phyloP scores from a whole-genome alignment of 495 filamentous ascomycete genomes.

The Tuber borchii region DNA sequence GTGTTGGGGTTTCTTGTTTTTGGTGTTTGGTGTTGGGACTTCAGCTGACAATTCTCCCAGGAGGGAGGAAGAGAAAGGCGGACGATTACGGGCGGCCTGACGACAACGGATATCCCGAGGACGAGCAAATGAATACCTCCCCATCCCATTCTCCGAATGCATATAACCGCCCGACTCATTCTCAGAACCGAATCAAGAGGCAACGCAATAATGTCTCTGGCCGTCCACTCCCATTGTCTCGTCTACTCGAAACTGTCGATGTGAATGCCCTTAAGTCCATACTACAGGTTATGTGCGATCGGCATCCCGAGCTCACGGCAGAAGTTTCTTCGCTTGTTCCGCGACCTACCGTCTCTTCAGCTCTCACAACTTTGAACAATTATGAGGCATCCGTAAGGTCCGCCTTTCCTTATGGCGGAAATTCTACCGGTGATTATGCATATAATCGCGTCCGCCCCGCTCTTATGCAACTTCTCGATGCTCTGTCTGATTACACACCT shows the following conservation, averaged over 20 bases:
- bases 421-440: slow-evolving; percentile 79
- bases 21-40: background rate
- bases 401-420: slow-evolving; percentile 81
- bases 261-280: slow-evolving; percentile 72
- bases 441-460: slow-evolving; percentile 86
- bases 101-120: slow-evolving; percentile 29
- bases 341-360: slow-evolving; percentile 70
- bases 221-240: slow-evolving; percentile 69
- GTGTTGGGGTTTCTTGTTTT: background rate
- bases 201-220: slow-evolving; percentile 60
- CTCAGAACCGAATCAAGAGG: slow-evolving; percentile 20
- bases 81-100: slow-evolving; percentile 34
- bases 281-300: slow-evolving; percentile 78
- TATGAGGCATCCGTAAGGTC: slow-evolving; percentile 70
- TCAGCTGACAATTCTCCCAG: slow-evolving; percentile 18
- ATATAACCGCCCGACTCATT: slow-evolving; percentile 11
- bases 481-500: slow-evolving; percentile 85
- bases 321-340: slow-evolving; percentile 83
- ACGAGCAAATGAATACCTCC: slow-evolving; percentile 37
- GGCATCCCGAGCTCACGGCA: slow-evolving; percentile 70
- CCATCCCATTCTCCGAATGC: slow-evolving; percentile 22
- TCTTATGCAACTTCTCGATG: slow-evolving; percentile 73
- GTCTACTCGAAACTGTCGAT: slow-evolving; percentile 85
- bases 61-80: slow-evolving; percentile 39
- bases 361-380: slow-evolving; percentile 67